Evolutionary conservation across 2,329 filamentous ascomycete genomes (phyloP), one percentile per base, ranked within the genome.

Genomic region (Aspergillus sp.): DNA sequence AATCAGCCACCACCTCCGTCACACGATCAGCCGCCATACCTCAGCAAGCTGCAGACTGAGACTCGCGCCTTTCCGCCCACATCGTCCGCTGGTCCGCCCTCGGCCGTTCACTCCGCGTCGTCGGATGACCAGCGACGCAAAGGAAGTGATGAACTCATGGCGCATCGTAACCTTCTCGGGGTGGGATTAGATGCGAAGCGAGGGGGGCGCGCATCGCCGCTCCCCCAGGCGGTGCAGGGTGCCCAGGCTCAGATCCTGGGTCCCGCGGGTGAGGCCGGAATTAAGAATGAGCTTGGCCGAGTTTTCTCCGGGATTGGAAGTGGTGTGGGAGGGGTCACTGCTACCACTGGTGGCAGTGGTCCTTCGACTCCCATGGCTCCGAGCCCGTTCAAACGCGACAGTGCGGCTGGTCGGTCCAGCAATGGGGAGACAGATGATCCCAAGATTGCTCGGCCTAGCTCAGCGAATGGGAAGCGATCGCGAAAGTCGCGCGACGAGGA

Each of bases 251-350:
- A 92, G 68, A 85, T 90, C 41, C 85, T 90, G 56, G 91, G 90
- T 3, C 91, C 92, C 5, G 87, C 88, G 13, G 90, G 89, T 15
- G 92, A 97, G 74, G 90, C 92, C 10, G 90, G 90, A 47, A 96
- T 97, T 71, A 97, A 97, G 81, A 96, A 89, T 72, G 94, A 97
- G 74, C 93, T 97, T 73, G 93, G 93, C 28, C 89, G 92, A 63
- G 96, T 97, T 84, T 97, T 97, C 77, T 92, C 91, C 17, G 94
- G 94, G n/a, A 92, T 98, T 66, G 93, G 88, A 15, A 88, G 86
- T 73, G 88, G 88, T 38, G 81, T 89, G 17, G 85, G 86, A 30
- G 82, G 82, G 63, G 78, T 79, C 28, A 82, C 81, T 19, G 79
- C 78, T 47, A 76, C 77, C 13, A 77, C 81, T 36, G 77, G 79